Evolutionary conservation across 2,329 filamentous ascomycete genomes (phyloP), one percentile per base, ranked within the genome.

Genomic region (Aspergillus tubingensis): DNA sequence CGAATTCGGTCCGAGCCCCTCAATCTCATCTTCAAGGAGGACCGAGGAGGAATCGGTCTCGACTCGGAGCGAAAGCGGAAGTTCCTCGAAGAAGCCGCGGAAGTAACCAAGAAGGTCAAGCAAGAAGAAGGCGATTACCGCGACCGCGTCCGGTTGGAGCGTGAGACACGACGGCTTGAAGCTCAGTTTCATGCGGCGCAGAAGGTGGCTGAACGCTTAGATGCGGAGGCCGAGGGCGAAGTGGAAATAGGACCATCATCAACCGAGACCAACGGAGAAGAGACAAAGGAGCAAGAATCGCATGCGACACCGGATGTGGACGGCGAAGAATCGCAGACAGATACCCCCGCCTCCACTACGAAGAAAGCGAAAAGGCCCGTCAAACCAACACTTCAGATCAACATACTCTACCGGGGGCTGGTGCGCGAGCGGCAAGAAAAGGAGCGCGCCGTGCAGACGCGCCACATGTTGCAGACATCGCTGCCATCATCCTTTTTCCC

Each of bases 11-110:
- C 85, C 2, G 91, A 96, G 73, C 95, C 95, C 0, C 86, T 99
- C 60, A 82, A 85, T 36, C 81, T 96, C 52, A 82, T 83, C 60
- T 78, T 96, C 71, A 96, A 95, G 74, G 90, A 92, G 55, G 90
- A 90, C 69, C 84, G 90, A 2, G 88, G 87, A 15, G 95, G 94
- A 1, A 92, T 98, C 65, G 94, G 95, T 0, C 78, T 94, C 68
- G 91, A 95, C 65, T 87, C 84, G 4, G 92, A 95, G 74, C 88
- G 88, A 78, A 96, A 96, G 80, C 83, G 91, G 65, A 93, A 90
- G 71, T 77, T 85, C 21, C 79, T 85, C 47, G 89, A 92, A 74
- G 85, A 86, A 57, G 84, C 83, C 4, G 85, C 84, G 65, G 74
- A 76, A 36, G 72, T 81, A 41, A 77, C 81, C 54, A 92, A 92